Evolutionary conservation across 2,329 filamentous ascomycete species (phyloP).

Genomic region (Colletotrichum paranaense): DNA sequence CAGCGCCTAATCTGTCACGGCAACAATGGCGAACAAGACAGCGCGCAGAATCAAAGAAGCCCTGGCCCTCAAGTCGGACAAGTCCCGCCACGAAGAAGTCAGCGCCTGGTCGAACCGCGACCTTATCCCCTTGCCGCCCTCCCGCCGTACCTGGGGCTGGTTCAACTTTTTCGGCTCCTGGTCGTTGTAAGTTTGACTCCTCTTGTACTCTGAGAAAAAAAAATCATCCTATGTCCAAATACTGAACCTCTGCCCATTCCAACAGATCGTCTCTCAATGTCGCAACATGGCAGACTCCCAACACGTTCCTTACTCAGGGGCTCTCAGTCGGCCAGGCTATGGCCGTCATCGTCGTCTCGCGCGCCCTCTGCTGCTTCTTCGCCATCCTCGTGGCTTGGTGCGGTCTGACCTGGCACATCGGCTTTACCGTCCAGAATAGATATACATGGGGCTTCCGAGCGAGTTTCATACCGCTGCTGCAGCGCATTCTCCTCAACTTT

Average conservation of each 20-base stretch:
- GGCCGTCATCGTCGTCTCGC: conserved; percentile 57
- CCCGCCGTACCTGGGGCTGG: conserved; percentile 59
- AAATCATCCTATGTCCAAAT: accelerated
- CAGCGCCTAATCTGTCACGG: no score
- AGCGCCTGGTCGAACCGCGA: conserved; percentile 61
- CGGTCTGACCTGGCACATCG: conserved; percentile 61
- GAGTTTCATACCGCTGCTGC: conserved; percentile 59
- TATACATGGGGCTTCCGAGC: conserved; percentile 61
- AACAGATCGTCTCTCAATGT: conserved; percentile 48
- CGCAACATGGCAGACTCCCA: conserved; percentile 59
- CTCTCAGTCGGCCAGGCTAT: conserved; percentile 60
- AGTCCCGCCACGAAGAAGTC: conserved; percentile 55
- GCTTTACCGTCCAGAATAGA: conserved; percentile 61
- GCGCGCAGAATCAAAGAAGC: conserved; percentile 43
- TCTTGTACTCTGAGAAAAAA: no score
- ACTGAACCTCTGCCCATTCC: not conserved
- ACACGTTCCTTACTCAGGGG: conserved; percentile 57
- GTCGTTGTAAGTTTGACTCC: conserved; percentile 44
- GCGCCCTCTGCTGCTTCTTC: conserved; percentile 54
- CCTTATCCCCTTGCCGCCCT: conserved; percentile 50
- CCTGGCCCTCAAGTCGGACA: conserved; percentile 50
- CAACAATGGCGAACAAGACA: not conserved
- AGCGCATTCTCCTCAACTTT: conserved; percentile 60
- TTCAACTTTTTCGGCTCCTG: conserved; percentile 57
- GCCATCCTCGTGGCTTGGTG: conserved; percentile 58